Percentiles rank a stretch among this genome's conserved stretches.
These are phyloP conservation scores for Puccinia polysora DNA, from an alignment of 1,284 basidiomycete species.

Conservation along the genomic window DNA sequence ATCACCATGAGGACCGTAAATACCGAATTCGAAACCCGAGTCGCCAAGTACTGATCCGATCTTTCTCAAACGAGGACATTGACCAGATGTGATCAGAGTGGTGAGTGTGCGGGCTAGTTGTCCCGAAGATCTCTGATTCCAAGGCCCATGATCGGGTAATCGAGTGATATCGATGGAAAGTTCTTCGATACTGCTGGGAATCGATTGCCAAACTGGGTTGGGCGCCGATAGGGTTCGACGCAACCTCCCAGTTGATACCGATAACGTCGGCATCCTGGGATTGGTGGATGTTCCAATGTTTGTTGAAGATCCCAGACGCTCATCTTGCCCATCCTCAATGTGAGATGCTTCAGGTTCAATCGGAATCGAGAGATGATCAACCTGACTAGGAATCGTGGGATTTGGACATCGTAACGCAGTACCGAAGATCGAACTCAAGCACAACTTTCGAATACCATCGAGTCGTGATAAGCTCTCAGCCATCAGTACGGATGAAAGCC, in stretches of 20 bases:
- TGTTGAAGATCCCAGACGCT: not conserved
- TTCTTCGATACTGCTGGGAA: conserved; percentile 35
- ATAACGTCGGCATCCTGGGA: not conserved
- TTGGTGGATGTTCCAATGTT: not conserved
- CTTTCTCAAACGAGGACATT: conserved; percentile 23
- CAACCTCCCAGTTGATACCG: not conserved
- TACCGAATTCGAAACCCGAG: conserved; percentile 23
- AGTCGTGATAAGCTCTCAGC: conserved; percentile 31
- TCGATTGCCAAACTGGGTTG: conserved; percentile 36
- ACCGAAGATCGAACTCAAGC: conserved; percentile 38
- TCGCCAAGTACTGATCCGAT: conserved; percentile 22
- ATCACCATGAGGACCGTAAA: conserved; percentile 8
- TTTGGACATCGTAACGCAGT: conserved; percentile 30
- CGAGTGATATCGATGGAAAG: conserved; percentile 39
- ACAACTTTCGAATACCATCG: conserved; percentile 23
- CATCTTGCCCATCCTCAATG: not conserved
- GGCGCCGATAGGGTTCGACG: not conserved
- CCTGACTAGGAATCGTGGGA: not conserved
- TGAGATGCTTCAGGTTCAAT: not conserved
- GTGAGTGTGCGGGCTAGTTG: conserved; percentile 8
- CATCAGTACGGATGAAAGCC: conserved; percentile 37
- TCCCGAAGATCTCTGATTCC: conserved; percentile 11
- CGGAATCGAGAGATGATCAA: not conserved
- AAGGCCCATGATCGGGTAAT: conserved; percentile 35
- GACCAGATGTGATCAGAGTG: conserved; percentile 2